Percentiles rank a stretch among this genome's conserved stretches.
phyloP scores from a whole-genome alignment of 2,329 filamentous ascomycete species.

The Diplodia corticola region DNA sequence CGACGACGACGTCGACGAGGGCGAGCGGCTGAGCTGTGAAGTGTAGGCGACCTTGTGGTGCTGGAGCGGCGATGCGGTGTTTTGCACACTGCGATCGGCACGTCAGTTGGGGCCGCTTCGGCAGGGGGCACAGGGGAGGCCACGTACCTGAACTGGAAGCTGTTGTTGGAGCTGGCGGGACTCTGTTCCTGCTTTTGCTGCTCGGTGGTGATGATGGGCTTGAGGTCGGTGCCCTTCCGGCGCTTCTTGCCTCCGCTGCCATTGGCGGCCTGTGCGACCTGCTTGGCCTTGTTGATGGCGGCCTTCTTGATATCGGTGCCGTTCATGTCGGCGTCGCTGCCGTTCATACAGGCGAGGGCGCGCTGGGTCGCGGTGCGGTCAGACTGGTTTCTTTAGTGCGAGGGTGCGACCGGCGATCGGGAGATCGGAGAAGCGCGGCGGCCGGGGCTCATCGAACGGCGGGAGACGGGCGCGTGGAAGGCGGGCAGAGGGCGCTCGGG shows the following conservation, averaged over 20 bases:
- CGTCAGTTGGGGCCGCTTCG: conserved; percentile 6
- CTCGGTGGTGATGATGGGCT: conserved; percentile 75
- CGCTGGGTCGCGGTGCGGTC: conserved; percentile 19
- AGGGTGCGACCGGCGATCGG: conserved; percentile 26
- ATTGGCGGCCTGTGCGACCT: conserved; percentile 60
- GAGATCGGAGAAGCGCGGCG: conserved; percentile 29
- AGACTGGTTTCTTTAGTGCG: conserved; percentile 5
- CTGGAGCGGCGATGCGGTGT: conserved; percentile 51
- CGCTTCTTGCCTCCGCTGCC: conserved; percentile 67
- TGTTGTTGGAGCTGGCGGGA: conserved; percentile 36
- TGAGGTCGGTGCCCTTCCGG: conserved; percentile 69
- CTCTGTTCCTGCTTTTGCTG: conserved; percentile 51
- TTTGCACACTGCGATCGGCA: conserved; percentile 41
- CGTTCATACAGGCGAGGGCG: conserved; percentile 20
- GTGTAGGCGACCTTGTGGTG: conserved; percentile 50
- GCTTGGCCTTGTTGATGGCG: conserved; percentile 66
- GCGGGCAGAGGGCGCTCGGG: conserved; percentile 26
- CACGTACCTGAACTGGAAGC: conserved; percentile 46
- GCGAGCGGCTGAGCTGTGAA: conserved; percentile 67
- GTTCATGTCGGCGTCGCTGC: conserved; percentile 52
- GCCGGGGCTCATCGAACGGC: conserved; percentile 34
- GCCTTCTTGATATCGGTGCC: conserved; percentile 64
- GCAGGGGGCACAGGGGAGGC: conserved; percentile 3
- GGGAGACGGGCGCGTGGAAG: not conserved
- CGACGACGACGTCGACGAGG: conserved; percentile 72